Evolutionary conservation across 176 grass and related monocot species (phyloP), one percentile per base, ranked within the genome.

Genomic region (Hordeum marinum): DNA sequence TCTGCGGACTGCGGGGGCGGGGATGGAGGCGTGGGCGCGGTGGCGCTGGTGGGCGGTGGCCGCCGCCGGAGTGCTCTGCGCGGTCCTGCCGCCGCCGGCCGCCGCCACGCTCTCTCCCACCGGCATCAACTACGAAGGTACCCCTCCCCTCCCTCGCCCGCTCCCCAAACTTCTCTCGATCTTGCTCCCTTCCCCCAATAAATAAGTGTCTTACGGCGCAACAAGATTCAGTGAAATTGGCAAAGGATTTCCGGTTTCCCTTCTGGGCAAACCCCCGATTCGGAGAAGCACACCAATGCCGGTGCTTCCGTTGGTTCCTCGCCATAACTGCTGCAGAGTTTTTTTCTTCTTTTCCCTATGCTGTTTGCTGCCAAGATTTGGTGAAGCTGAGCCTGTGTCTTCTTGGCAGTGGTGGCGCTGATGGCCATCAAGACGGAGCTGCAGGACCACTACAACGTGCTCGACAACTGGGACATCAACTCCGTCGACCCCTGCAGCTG

Each of bases 401-500:
- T 70, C 5, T 36, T 74, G 31, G 68, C 91, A 98, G 96, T 98
- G 66, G 96, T 98, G 80, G 93, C 96, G 37, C 72, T 98, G 29
- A 90, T 98, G 89, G 89, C 91, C 27, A 98, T 98, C 85, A 98
- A 98, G 83, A 90, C 80, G 78, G 91, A 94, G 72, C 83, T 98
- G 63, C 54, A 90, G 34, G 93, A 95, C 46, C 93, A 88, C 24
- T 83, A 98, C 61, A 92, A 95, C 26, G 93, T 90, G 75, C 88
- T 98, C 41, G 93, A 92, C 83, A 98, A 95, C 91, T 98, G 96
- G 96, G 96, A 98, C 63, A 90, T 94, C 84, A 98, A 94, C 81
- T 95, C 96, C 26, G 96, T 98, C 72, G 96, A 98, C 79, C 96
- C 96, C 77, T 98, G 96, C 87, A 98, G 96, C 86, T 98, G 96